Conservation (phyloP, 805 yeast genomes). For the Kluyveromyces dobzhanskii region DNA sequence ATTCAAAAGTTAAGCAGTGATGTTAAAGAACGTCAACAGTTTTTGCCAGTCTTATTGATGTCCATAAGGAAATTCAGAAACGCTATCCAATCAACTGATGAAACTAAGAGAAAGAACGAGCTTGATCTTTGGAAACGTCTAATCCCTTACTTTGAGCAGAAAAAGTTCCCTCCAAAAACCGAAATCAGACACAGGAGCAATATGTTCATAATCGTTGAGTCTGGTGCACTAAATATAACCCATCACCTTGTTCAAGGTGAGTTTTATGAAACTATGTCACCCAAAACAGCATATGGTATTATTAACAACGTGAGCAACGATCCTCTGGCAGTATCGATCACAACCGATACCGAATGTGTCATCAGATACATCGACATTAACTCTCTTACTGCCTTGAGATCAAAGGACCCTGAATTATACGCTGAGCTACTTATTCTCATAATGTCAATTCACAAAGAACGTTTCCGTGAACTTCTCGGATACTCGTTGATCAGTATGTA, state of each 20-base stretch:
- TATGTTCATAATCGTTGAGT: conserved; percentile 48
- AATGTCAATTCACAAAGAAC: conserved; percentile 53
- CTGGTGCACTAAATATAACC: conserved; percentile 45
- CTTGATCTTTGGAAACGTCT: conserved; percentile 57
- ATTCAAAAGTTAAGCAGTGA: conserved; percentile 16
- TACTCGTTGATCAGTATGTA: conserved; percentile 59
- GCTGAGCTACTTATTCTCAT: conserved; percentile 58
- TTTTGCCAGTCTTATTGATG: conserved; percentile 21
- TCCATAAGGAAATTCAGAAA: conserved; percentile 25
- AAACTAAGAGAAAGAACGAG: conserved; percentile 28
- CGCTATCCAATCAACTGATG: conserved; percentile 17
- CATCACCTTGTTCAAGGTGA: conserved; percentile 38
- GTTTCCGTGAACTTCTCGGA: conserved; percentile 70
- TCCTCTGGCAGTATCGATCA: conserved; percentile 36
- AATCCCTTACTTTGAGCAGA: conserved; percentile 47
- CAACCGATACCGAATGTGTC: conserved; percentile 52
- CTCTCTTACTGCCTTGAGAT: conserved; percentile 37
- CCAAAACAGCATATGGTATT: conserved; percentile 48
- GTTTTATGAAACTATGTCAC: conserved; percentile 40
- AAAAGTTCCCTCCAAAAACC: conserved; percentile 42
- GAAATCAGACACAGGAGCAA: conserved; percentile 29
- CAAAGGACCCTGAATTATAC: conserved; percentile 45
- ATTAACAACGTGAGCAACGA: conserved; percentile 27
- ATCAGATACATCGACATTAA: conserved; percentile 58
- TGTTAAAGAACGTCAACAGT: conserved; percentile 15